Conservation (phyloP, 257 asterid genomes). For the Solanum habrochaites region DNA sequence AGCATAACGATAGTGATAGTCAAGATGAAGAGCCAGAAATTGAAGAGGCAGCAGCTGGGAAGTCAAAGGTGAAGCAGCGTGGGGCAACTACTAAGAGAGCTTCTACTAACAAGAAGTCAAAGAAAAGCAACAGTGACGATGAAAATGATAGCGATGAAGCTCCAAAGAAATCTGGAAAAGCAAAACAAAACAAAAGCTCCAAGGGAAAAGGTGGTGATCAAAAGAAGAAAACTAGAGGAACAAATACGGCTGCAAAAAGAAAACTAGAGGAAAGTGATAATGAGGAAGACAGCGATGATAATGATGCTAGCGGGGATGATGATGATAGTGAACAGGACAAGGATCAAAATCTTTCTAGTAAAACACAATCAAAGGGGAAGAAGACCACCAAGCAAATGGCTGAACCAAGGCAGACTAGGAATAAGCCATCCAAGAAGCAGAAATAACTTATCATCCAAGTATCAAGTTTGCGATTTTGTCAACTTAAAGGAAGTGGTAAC, state of each 20-base stretch:
- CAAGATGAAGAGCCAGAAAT: slow-evolving; percentile 28
- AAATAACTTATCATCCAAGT: slow-evolving; percentile 11
- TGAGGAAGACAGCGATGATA: slow-evolving; percentile 14
- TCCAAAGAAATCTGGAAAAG: slow-evolving; percentile 25
- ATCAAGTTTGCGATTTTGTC: not conserved
- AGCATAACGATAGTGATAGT: slow-evolving; percentile 6
- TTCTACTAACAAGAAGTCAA: slow-evolving; percentile 27
- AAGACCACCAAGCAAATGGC: slow-evolving; percentile 24
- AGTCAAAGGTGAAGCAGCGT: slow-evolving; percentile 15
- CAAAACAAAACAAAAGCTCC: slow-evolving; percentile 19
- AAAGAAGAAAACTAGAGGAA: slow-evolving; percentile 30
- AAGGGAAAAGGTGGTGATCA: slow-evolving; percentile 17
- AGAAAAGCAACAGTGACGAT: slow-evolving; percentile 15
- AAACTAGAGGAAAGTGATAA: slow-evolving; percentile 36
- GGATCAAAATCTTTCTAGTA: slow-evolving; percentile 4
- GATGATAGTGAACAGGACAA: slow-evolving; percentile 22
- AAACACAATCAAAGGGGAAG: slow-evolving; percentile 13
- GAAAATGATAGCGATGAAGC: slow-evolving; percentile 10
- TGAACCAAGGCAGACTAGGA: slow-evolving; percentile 21
- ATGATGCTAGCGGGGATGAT: slow-evolving; percentile 6
- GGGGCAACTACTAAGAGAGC: slow-evolving; percentile 20
- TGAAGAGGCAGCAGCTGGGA: slow-evolving; percentile 17
- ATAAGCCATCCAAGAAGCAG: slow-evolving; percentile 29
- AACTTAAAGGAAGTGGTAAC: not conserved
- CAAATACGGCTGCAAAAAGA: slow-evolving; percentile 30